These are phyloP conservation scores for Akanthomyces dipterigenus DNA, from an alignment of 2,329 filamentous ascomycete genomes.

Conservation along the genomic window DNA sequence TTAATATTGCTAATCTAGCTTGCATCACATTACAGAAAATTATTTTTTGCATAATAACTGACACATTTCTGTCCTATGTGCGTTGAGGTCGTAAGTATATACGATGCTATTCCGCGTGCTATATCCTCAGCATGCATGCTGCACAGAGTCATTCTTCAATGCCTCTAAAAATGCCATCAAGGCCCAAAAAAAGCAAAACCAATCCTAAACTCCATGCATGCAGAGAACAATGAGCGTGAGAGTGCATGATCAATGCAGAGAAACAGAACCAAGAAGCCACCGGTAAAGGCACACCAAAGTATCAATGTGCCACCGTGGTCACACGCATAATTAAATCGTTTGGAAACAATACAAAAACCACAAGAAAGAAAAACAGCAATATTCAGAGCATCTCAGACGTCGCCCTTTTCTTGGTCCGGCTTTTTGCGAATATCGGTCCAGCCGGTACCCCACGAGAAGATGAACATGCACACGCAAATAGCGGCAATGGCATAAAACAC, in stretches of 20 bases:
- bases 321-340: not conserved
- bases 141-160: not conserved
- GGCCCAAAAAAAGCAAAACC: not conserved
- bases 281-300: not conserved
- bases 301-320: no score
- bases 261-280: not conserved
- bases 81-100: not conserved
- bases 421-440: conserved; percentile 39
- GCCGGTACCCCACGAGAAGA: conserved; percentile 37
- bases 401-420: conserved; percentile 17
- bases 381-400: conserved; percentile 13
- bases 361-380: not conserved
- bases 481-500: conserved; percentile 27
- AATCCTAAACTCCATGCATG: conserved; percentile 9
- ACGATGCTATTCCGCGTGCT: not conserved
- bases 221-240: conserved; percentile 9
- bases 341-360: not conserved
- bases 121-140: not conserved
- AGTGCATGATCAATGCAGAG: not conserved
- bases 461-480: conserved; percentile 24
- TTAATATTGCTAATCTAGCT: no score
- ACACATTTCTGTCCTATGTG: conserved; percentile 5
- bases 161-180: not conserved
- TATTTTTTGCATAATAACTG: not conserved
- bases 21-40: no score